Percentiles rank a stretch among this genome's conserved stretches.
Conservation (phyloP, 2,329 filamentous ascomycete genomes). For the Macrophomina phaseolina region DNA sequence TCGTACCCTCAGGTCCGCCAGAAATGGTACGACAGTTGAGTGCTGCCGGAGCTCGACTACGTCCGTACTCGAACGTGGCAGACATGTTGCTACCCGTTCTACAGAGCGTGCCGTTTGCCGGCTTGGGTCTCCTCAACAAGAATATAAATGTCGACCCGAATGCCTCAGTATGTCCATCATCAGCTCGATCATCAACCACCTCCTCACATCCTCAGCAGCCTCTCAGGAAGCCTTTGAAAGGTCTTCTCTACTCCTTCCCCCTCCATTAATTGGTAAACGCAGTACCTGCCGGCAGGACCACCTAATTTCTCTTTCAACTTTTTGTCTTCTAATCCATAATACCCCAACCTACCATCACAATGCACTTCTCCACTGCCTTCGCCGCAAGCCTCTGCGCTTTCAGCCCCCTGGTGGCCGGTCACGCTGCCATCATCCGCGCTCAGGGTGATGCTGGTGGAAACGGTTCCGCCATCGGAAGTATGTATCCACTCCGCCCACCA, state of each 20-base stretch:
- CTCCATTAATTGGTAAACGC: constrained; percentile 11
- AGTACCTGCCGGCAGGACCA: constrained; percentile 17
- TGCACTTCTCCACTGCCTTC: constrained; percentile 50
- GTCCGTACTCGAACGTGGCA: neutral
- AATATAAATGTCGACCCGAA: constrained; percentile 1
- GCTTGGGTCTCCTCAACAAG: neutral
- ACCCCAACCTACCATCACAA: constrained; percentile 36
- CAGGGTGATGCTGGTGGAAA: constrained; percentile 63
- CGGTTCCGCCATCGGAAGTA: constrained; percentile 57
- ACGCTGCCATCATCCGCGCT: constrained; percentile 65
- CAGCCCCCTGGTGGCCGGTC: constrained; percentile 63
- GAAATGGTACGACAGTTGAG: neutral
- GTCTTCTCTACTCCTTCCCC: neutral
- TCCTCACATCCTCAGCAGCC: neutral
- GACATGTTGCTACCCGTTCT: neutral
- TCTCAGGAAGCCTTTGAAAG: constrained; percentile 7
- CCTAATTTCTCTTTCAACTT: constrained; percentile 8
- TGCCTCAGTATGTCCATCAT: neutral
- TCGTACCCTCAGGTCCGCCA: constrained; percentile 3
- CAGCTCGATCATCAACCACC: neutral
- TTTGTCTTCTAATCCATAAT: constrained; percentile 13
- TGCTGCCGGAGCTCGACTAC: neutral
- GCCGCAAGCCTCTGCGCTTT: constrained; percentile 59
- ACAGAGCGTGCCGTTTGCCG: neutral
- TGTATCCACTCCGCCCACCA: constrained; percentile 27